A percentile compares a stretch with the other conserved stretches of the same genome.
Conservation (phyloP, 106 monocot species). For the Gastrodia elata region DNA sequence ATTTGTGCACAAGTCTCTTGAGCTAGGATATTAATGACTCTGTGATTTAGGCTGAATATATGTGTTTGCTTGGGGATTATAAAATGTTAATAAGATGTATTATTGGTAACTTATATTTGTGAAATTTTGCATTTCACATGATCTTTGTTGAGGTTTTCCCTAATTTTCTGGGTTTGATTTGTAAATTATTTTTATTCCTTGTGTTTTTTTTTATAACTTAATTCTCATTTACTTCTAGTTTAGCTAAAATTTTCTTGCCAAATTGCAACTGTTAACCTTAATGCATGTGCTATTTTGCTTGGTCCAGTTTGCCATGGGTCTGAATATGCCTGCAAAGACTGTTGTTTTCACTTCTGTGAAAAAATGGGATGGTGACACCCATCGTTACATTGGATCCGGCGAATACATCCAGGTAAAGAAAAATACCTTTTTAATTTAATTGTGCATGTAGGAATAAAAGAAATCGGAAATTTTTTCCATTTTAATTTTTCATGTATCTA, state of each 20-base stretch:
- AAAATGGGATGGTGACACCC: conserved; percentile 97
- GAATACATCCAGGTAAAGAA: conserved; percentile 91
- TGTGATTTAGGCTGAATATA: neutral
- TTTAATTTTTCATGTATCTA: neutral
- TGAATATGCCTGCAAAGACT: conserved; percentile 99
- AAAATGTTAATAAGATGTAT: neutral
- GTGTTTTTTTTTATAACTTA: neutral
- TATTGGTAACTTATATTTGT: neutral
- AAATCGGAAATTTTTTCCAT: no score
- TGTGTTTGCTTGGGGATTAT: neutral
- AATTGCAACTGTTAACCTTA: neutral
- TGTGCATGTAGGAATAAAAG: neutral
- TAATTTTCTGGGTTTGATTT: neutral
- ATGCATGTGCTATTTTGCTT: conserved; percentile 6
- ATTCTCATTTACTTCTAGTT: neutral
- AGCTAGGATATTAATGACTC: neutral
- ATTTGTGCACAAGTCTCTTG: neutral
- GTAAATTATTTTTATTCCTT: neutral
- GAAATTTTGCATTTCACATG: neutral
- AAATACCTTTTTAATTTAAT: neutral
- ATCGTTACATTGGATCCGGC: conserved; percentile 85
- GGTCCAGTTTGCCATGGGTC: conserved; percentile 93
- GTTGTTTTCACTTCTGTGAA: conserved; percentile 95
- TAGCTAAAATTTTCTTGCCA: neutral
- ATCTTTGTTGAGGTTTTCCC: neutral